Evolutionary conservation across 2,329 filamentous ascomycete genomes (phyloP).

Genomic region (Cladophialophora bantiana): DNA sequence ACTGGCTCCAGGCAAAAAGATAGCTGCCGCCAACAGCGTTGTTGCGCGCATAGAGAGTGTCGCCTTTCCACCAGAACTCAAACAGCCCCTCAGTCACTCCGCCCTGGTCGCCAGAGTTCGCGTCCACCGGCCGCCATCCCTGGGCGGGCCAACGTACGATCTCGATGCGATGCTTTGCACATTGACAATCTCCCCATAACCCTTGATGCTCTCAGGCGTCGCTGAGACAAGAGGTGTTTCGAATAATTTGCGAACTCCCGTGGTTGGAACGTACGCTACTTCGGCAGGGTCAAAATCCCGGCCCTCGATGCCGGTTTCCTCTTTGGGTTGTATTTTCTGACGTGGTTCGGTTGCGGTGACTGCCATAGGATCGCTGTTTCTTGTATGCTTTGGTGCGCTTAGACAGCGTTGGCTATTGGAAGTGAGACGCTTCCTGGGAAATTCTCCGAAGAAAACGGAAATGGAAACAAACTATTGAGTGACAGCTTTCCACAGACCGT

Average conservation of each 20-base stretch:
- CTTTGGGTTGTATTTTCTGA: neutral
- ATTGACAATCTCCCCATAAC: conserved; percentile 27
- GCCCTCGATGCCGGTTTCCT: neutral
- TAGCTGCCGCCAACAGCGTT: conserved; percentile 27
- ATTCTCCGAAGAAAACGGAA: neutral
- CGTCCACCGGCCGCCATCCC: conserved; percentile 26
- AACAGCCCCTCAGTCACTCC: conserved; percentile 27
- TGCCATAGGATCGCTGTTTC: conserved; percentile 2
- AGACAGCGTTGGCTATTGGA: neutral
- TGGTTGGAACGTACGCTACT: conserved; percentile 25
- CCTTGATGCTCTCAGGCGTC: conserved; percentile 25
- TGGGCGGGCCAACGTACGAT: conserved; percentile 29
- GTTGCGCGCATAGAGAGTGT: conserved; percentile 31
- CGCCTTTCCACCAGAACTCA: conserved; percentile 33
- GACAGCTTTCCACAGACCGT: neutral
- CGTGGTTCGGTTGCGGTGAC: conserved; percentile 9
- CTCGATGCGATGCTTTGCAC: conserved; percentile 23
- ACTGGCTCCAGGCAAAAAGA: conserved; percentile 32
- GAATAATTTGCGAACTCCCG: conserved; percentile 27
- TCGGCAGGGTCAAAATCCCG: conserved; percentile 24
- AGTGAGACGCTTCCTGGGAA: neutral
- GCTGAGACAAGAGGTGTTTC: conserved; percentile 17
- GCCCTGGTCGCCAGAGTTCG: conserved; percentile 28
- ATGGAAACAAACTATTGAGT: neutral
- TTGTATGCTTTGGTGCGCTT: neutral